Base-by-base conservation (phyloP, 495 filamentous ascomycete species). In the Aspergillus diversus region DNA sequence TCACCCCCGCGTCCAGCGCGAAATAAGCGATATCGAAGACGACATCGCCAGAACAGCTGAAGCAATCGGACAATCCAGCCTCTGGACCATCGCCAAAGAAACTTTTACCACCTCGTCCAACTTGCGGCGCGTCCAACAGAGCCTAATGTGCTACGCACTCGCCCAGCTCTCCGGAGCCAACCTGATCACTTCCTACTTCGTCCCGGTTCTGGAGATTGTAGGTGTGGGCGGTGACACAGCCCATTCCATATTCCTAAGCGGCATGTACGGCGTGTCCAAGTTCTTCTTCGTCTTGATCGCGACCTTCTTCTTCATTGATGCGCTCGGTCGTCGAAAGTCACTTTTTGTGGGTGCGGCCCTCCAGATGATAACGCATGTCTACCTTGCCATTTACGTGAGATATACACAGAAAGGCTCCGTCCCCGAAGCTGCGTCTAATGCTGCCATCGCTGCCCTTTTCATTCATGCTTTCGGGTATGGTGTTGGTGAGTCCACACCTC, bases 151-250 rank as follows among this genome's bases (percentile, higher is more conserved):
- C 8, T 71, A 63, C 43, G 63, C 60, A 1, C 34, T 78, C 16
- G 65, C 75, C 9, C 74, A 78, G 58, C 69, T 75, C 33, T 69
- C 66, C 2, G 72, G 70, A 8, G 69, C 58, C 7, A 71, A 72
- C 46, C 63, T 59, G 0, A 51, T 70, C 2, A 70, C 65, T 1
- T 58, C 43, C 16, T 70, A 70, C 35, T 65, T 70, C n/a, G 58
- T 70, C 5, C 68, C 68, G 0, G 65, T 69, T 31, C 33, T 69
- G 12, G 49, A 56, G 6, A 1, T 66, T 12, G 11, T 58, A 27
- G 64, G 64, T 8, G 9, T 42, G 2, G 37, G 37, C 5, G 64
- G 67, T 5, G 37, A 21, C 13, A 34, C 64, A 3, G 17, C 31
- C 0, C 33, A n/a, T 0, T 55, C 51, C 16, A 57, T 80, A 43